phyloP scores from a whole-genome alignment of 306 rosid genomes.

The Casuarina cunninghamiana region DNA sequence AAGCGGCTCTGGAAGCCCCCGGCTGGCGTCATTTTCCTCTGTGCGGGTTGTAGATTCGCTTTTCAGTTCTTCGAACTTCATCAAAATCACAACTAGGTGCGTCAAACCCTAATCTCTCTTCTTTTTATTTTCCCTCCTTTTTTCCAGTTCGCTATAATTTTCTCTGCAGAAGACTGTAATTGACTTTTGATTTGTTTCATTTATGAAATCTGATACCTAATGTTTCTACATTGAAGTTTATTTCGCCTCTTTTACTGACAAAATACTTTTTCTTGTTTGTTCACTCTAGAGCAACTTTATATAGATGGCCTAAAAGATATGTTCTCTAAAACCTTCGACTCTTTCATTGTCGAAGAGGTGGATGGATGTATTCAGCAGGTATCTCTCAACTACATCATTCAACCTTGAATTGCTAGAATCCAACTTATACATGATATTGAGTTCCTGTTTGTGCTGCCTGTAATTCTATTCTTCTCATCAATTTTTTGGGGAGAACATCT shows the following conservation, averaged over 20 bases:
- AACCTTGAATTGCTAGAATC: background rate
- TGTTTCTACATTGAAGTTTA: background rate
- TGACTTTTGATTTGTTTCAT: background rate
- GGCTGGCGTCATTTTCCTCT: no score
- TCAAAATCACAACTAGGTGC: no score
- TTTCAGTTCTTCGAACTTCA: no score
- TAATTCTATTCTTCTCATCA: background rate
- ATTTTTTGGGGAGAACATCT: background rate
- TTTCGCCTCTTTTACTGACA: background rate
- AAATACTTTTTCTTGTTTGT: background rate
- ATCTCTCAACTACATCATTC: background rate
- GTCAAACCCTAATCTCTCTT: no score
- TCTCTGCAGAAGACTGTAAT: background rate
- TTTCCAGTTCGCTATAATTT: no score
- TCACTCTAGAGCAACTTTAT: constrained; percentile 52
- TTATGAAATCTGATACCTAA: background rate
- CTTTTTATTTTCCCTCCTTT: no score
- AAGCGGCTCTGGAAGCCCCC: no score
- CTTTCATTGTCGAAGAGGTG: constrained; percentile 51
- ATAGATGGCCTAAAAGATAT: constrained; percentile 68
- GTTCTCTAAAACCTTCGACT: constrained; percentile 45
- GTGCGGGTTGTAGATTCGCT: no score
- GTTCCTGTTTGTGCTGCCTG: background rate
- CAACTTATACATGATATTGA: background rate
- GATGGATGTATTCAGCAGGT: constrained; percentile 84